Base-by-base conservation (phyloP, 805 yeast genomes). In the Starmerella geochares region DNA sequence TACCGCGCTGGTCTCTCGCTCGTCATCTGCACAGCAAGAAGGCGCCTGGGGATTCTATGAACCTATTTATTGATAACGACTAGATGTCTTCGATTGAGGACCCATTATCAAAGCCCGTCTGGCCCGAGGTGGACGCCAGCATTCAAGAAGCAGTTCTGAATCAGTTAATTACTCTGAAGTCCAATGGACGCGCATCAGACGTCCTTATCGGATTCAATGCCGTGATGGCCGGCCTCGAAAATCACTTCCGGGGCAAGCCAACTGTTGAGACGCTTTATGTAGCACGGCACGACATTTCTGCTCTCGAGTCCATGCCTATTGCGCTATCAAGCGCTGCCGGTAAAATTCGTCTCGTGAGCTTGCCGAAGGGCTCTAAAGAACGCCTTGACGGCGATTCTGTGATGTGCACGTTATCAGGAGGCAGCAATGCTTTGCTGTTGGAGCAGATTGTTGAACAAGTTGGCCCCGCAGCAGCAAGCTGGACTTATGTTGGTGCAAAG, bases 201-300 rank as follows among this genome's bases (percentile, higher is more conserved):
- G 38, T 58, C 14, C 44, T 45, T 13, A 39, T 56, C 3, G 62
- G 62, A n/a, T 59, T 58, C 53, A 59, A 59, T 37, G 53, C 56
- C 8, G 46, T 48, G 13, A 59, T 59, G 62, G 54, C 52, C 0
- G 60, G 58, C 9, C 13, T 58, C 1, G 59, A 56, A 37, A 33
- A 19, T 19, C 41, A 48, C 8, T 17, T 38, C 17, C n/a, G n/a
- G 16, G 48, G 45, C 11, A 31, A 21, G 8, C 32, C 23, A 14
- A 20, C 38, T 2, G 49, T 57, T 3, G 33, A 37, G 10, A 57
- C 55, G 2, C 29, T 59, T 1, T 50, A 54, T 37, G 58, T 58
- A 1, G 53, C 60, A 17, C 53, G 60, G 4, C 41, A 47, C 28
- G 61, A 55, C 32, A 29, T 59, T 2, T 38, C 48, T 2, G 48